These are phyloP conservation scores for Collybia nuda DNA, from an alignment of 768 basidiomycete genomes.

Conservation along the genomic window DNA sequence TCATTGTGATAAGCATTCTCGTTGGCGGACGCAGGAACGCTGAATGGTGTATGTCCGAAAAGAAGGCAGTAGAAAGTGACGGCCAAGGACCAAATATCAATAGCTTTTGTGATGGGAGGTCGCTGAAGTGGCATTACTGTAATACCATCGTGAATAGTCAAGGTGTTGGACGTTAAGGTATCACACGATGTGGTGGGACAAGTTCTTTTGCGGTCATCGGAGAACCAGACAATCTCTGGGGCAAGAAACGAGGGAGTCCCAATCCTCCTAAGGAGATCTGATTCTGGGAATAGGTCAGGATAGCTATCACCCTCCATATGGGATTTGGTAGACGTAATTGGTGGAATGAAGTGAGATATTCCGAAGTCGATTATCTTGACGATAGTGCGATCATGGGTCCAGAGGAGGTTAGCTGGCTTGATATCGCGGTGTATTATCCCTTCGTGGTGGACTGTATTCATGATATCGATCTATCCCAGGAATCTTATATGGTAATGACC, in stretches of 20 bases:
- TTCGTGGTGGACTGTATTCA: slow-evolving; percentile 32
- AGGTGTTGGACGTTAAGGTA: slow-evolving; percentile 15
- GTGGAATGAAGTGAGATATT: slow-evolving; percentile 33
- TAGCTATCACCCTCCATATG: slow-evolving; percentile 21
- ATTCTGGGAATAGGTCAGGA: slow-evolving; percentile 31
- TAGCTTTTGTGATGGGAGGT: slow-evolving; percentile 43
- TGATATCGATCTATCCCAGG: too few species aligned
- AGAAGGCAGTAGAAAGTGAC: slow-evolving; percentile 48
- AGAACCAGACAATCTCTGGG: slow-evolving; percentile 43
- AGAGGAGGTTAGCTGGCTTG: slow-evolving; percentile 86
- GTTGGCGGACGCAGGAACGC: slow-evolving; percentile 29
- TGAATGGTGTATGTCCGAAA: slow-evolving; percentile 46
- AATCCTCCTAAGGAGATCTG: slow-evolving; percentile 36
- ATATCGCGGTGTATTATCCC: slow-evolving; percentile 87
- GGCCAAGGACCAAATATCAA: slow-evolving; percentile 47
- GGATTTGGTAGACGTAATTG: slow-evolving; percentile 10
- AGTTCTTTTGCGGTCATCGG: slow-evolving; percentile 20
- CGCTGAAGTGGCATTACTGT: slow-evolving; percentile 19
- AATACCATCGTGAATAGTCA: slow-evolving; percentile 12
- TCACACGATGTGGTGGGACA: slow-evolving; percentile 19
- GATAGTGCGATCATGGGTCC: slow-evolving; percentile 47
- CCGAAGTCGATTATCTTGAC: slow-evolving; percentile 94
- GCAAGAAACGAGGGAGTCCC: slow-evolving; percentile 47
- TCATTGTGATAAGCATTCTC: slow-evolving; percentile 34
- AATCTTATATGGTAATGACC: slow-evolving; percentile 8